Conservation (phyloP, 2,329 filamentous ascomycete genomes). For the Pseudonectria buxi region DNA sequence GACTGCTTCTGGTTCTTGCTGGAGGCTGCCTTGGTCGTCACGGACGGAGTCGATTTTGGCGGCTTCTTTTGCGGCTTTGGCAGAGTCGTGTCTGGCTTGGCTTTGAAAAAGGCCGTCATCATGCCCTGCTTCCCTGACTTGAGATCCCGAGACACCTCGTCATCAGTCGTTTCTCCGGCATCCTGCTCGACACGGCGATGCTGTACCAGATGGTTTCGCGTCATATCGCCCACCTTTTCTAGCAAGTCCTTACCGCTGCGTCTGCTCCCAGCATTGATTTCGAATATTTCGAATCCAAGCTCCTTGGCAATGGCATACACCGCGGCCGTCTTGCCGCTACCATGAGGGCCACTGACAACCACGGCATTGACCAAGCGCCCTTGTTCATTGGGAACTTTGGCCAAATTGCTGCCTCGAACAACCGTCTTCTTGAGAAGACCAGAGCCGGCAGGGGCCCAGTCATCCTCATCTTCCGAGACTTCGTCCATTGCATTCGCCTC, state of each 20-base stretch:
- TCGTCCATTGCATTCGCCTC: constrained; percentile 65
- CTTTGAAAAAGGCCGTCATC: constrained; percentile 75
- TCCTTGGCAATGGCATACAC: constrained; percentile 90
- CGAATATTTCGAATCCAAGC: constrained; percentile 87
- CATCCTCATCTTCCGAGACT: constrained; percentile 53
- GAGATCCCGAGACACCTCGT: constrained; percentile 41
- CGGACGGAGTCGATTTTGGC: constrained; percentile 18
- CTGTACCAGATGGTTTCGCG: constrained; percentile 81
- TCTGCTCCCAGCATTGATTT: constrained; percentile 79
- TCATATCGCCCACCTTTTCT: constrained; percentile 95
- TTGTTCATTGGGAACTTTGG: constrained; percentile 34
- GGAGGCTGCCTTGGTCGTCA: constrained; percentile 24
- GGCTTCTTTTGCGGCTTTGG: constrained; percentile 24
- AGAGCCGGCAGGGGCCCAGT: constrained; percentile 33
- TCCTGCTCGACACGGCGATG: constrained; percentile 32
- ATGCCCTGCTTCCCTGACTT: constrained; percentile 68
- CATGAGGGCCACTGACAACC: constrained; percentile 82
- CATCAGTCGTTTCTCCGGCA: constrained; percentile 22
- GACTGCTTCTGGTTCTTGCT: constrained; percentile 75
- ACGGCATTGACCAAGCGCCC: constrained; percentile 63
- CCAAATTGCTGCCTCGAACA: constrained; percentile 35
- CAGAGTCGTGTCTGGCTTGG: constrained; percentile 32
- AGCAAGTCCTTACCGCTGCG: constrained; percentile 84
- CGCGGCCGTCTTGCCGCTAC: constrained; percentile 88
- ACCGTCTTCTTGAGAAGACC: constrained; percentile 46